phyloP scores from a whole-genome alignment of 495 filamentous ascomycete species.

The Neurospora discreta region DNA sequence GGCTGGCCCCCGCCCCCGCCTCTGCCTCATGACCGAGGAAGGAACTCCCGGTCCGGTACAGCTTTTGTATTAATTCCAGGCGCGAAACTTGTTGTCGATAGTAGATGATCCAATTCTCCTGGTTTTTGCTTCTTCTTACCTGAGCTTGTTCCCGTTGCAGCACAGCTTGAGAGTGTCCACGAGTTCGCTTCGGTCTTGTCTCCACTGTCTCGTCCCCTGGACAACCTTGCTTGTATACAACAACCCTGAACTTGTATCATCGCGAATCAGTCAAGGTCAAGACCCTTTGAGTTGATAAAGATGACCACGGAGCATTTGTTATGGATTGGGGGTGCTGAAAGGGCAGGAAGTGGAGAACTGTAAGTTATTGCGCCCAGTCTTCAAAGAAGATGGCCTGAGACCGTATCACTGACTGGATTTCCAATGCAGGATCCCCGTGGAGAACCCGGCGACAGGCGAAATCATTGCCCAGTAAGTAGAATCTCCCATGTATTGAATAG shows the following conservation, averaged over 20 bases:
- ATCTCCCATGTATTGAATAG: background rate
- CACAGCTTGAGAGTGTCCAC: background rate
- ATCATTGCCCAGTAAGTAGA: slow-evolving; percentile 23
- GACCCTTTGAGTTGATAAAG: background rate
- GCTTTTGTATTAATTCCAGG: background rate
- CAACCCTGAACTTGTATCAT: background rate
- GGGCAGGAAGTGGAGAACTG: slow-evolving; percentile 15
- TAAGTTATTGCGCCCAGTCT: slow-evolving; percentile 4
- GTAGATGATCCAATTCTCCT: too few relatives aligned
- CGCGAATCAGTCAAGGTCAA: background rate
- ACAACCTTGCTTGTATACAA: background rate
- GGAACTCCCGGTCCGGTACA: background rate
- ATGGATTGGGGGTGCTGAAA: slow-evolving; percentile 23
- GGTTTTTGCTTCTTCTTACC: too few relatives aligned
- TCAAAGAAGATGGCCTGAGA: background rate
- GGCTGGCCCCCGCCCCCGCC: background rate
- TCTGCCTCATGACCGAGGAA: background rate
- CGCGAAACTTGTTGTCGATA: background rate
- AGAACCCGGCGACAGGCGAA: slow-evolving; percentile 26
- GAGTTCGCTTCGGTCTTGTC: background rate
- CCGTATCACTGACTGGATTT: background rate
- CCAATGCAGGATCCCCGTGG: slow-evolving; percentile 19
- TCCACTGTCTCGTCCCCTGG: background rate
- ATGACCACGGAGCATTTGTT: slow-evolving; percentile 2
- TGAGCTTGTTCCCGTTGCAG: background rate